Percentiles rank a stretch among this genome's conserved stretches.
These are phyloP conservation scores for Exophiala oligosperma DNA, from an alignment of 2,329 filamentous ascomycete genomes.

Conservation along the genomic window DNA sequence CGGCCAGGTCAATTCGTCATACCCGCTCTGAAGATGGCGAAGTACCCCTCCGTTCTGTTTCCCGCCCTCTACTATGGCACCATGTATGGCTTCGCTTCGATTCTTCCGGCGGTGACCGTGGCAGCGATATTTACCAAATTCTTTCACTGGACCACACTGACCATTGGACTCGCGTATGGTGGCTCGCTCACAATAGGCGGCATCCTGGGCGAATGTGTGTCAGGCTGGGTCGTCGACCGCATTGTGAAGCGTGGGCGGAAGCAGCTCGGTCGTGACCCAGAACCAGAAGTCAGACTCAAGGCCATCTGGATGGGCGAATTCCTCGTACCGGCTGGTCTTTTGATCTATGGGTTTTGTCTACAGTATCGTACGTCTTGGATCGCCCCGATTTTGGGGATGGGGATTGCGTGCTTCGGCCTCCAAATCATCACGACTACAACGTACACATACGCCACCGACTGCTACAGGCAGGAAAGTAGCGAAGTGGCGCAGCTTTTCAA, in stretches of 20 bases:
- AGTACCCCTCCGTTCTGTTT: conserved; percentile 35
- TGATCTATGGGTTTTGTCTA: conserved; percentile 36
- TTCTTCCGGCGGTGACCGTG: conserved; percentile 36
- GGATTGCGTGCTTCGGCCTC: conserved; percentile 31
- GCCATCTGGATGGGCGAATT: conserved; percentile 33
- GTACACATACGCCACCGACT: conserved; percentile 32
- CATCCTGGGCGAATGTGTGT: conserved; percentile 28
- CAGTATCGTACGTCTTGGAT: conserved; percentile 34
- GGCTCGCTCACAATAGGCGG: conserved; percentile 32
- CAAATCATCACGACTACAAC: conserved; percentile 31
- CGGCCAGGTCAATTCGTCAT: conserved; percentile 28
- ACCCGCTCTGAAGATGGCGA: conserved; percentile 32
- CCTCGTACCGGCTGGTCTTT: conserved; percentile 31
- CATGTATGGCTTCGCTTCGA: conserved; percentile 35
- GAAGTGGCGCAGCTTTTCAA: conserved; percentile 31
- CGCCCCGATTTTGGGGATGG: conserved; percentile 31
- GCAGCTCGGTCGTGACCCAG: conserved; percentile 23
- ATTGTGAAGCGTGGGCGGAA: conserved; percentile 26
- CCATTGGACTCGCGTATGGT: conserved; percentile 34
- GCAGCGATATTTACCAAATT: conserved; percentile 33
- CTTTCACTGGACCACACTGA: conserved; percentile 35
- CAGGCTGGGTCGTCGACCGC: conserved; percentile 30
- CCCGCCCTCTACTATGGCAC: conserved; percentile 35
- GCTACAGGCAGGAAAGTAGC: conserved; percentile 25
- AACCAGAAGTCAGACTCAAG: conserved; percentile 32